phyloP scores from a whole-genome alignment of 495 filamentous ascomycete species.

The Tuber melanosporum region DNA sequence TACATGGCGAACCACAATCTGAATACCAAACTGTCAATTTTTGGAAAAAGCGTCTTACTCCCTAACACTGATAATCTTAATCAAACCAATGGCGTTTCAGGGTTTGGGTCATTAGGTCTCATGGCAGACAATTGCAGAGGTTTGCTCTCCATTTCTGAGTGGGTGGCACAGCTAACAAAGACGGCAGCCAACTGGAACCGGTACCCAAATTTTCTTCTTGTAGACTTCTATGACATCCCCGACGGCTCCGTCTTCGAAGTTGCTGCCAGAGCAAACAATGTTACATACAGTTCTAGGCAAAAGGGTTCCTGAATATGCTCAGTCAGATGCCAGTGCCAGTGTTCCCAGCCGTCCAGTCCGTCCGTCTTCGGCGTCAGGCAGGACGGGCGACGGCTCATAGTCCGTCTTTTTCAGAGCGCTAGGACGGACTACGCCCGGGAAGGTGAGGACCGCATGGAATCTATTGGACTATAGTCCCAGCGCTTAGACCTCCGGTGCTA shows the following conservation, averaged over 20 bases:
- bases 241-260: conserved; percentile 84
- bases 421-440: too few species aligned
- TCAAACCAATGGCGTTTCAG: conserved; percentile 61
- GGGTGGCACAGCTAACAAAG: conserved; percentile 7
- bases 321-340: too few species aligned
- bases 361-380: too few species aligned
- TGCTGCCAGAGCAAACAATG: conserved; percentile 76
- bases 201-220: conserved; percentile 77
- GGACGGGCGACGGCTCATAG: too few species aligned
- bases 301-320: too few species aligned
- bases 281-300: conserved; percentile 41
- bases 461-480: too few species aligned
- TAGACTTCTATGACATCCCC: conserved; percentile 56
- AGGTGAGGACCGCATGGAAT: too few species aligned
- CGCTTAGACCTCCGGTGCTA: too few species aligned
- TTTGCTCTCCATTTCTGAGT: conserved; percentile 42
- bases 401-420: too few species aligned
- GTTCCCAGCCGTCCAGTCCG: too few species aligned
- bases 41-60: conserved; percentile 59
- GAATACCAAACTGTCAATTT: conserved; percentile 62
- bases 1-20: conserved; percentile 94
- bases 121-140: conserved; percentile 63
- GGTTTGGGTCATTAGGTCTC: conserved; percentile 62
- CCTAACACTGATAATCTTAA: conserved; percentile 64
- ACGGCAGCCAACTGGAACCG: conserved; percentile 55